Evolutionary conservation across 768 basidiomycete genomes (phyloP).

Genomic region (Tylopilus vinaceipallidus): DNA sequence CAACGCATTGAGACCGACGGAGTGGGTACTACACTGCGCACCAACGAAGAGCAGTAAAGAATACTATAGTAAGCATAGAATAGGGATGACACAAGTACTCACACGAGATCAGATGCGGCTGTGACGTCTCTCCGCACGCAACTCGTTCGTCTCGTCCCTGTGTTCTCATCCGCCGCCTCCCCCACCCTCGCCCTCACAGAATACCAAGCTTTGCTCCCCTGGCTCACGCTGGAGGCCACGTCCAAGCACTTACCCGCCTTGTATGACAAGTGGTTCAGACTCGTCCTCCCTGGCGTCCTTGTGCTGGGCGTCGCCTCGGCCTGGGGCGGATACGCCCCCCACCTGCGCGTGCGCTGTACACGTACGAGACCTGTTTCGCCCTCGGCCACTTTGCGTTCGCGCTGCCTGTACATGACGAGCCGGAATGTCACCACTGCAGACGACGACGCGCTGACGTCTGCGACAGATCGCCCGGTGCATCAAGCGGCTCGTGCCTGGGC

Average conservation of each 20-base stretch:
- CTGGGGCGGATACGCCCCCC: too few relatives aligned
- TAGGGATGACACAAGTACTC: too few relatives aligned
- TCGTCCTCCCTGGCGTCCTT: neutral
- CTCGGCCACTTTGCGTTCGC: slow-evolving; percentile 7
- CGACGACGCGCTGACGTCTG: neutral
- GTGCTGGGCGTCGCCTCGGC: too few relatives aligned
- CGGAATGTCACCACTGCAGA: neutral
- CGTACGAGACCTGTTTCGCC: slow-evolving; percentile 4
- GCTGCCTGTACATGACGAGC: neutral
- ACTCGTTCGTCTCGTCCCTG: neutral
- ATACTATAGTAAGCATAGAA: too few relatives aligned
- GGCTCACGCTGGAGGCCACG: too few relatives aligned
- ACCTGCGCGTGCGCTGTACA: neutral
- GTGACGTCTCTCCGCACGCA: neutral
- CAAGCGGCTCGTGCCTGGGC: neutral
- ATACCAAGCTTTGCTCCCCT: too few relatives aligned
- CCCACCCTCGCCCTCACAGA: slow-evolving; percentile 2
- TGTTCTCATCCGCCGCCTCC: slow-evolving; percentile 5
- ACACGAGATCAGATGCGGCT: too few relatives aligned
- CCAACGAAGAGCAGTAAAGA: too few relatives aligned
- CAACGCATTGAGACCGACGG: too few relatives aligned
- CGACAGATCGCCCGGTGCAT: slow-evolving; percentile 1
- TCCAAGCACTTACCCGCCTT: too few relatives aligned
- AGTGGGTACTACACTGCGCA: too few relatives aligned
- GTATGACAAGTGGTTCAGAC: neutral